Evolutionary conservation across 164 flowering plant genomes (phyloP).

Genomic region (Echeveria elegans): DNA sequence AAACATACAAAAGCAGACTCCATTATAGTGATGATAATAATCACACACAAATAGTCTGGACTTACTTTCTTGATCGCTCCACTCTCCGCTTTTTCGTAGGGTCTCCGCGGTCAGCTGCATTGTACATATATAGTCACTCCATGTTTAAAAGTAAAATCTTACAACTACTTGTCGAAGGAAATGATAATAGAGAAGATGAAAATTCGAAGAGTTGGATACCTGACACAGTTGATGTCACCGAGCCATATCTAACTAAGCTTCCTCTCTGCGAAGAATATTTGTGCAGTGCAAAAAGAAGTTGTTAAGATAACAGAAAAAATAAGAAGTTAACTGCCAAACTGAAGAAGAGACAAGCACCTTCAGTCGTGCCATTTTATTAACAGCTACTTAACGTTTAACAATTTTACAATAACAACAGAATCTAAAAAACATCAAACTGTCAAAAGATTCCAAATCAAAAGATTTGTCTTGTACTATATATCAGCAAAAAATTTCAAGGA

Average conservation of each 20-base stretch:
- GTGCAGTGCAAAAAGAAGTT: not conserved
- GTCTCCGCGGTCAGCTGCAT: slow-evolving; percentile 61
- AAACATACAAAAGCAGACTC: too few relatives aligned
- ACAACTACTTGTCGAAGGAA: too few relatives aligned
- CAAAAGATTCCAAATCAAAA: not conserved
- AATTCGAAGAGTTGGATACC: slow-evolving; percentile 25
- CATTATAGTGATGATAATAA: not conserved
- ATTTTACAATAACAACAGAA: not conserved
- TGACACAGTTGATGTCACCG: slow-evolving; percentile 53
- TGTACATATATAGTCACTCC: slow-evolving; percentile 8
- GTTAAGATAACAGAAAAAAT: not conserved
- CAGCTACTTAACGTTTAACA: not conserved
- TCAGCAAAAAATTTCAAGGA: not conserved
- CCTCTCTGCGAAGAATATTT: slow-evolving; percentile 33
- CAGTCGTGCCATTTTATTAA: not conserved
- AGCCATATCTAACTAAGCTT: slow-evolving; percentile 55
- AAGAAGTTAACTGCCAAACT: too few relatives aligned
- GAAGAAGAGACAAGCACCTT: slow-evolving; percentile 32
- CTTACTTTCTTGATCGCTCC: slow-evolving; percentile 76
- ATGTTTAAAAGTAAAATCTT: slow-evolving; percentile 8
- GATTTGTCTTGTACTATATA: not conserved
- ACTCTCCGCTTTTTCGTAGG: slow-evolving; percentile 75
- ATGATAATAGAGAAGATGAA: not conserved
- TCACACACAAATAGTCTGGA: slow-evolving; percentile 5
- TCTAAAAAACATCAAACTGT: slow-evolving; percentile 1